Conservation (phyloP, 768 basidiomycete species). For the Hortiboletus flavorubellus region DNA sequence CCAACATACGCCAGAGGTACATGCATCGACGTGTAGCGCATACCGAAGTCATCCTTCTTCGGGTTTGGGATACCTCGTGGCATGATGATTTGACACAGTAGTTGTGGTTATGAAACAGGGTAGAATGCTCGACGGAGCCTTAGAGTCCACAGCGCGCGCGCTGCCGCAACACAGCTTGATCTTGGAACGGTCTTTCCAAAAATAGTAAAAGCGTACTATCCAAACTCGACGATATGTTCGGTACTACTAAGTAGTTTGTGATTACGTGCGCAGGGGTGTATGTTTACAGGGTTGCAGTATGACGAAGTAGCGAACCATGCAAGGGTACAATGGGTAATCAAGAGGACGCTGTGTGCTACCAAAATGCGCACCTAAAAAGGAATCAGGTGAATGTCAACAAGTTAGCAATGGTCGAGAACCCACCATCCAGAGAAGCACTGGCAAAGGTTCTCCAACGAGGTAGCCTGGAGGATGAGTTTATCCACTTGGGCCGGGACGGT, state of each 20-base stretch:
- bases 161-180: not conserved
- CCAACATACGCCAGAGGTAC: slow-evolving; percentile 67
- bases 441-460: slow-evolving; percentile 90
- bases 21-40: slow-evolving; percentile 78
- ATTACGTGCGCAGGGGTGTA: slow-evolving; percentile 9
- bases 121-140: not conserved
- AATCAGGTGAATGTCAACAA: not conserved
- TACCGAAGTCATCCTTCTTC: slow-evolving; percentile 75
- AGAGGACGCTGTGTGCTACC: slow-evolving; percentile 40
- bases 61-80: slow-evolving; percentile 81
- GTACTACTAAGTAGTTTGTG: not conserved
- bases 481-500: slow-evolving; percentile 85
- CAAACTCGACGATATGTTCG: no score
- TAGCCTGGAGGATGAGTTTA: slow-evolving; percentile 90
- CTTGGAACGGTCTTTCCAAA: slow-evolving; percentile 11
- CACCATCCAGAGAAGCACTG: slow-evolving; percentile 96
- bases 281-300: slow-evolving; percentile 23
- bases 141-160: not conserved
- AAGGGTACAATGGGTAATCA: slow-evolving; percentile 5
- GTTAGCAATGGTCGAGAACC: not conserved
- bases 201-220: slow-evolving; percentile 2
- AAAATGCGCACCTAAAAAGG: slow-evolving; percentile 64
- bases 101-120: not conserved
- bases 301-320: slow-evolving; percentile 13
- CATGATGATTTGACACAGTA: slow-evolving; percentile 40